Evolutionary conservation across 2,329 filamentous ascomycete species (phyloP).

Genomic region (Claviceps sp.): DNA sequence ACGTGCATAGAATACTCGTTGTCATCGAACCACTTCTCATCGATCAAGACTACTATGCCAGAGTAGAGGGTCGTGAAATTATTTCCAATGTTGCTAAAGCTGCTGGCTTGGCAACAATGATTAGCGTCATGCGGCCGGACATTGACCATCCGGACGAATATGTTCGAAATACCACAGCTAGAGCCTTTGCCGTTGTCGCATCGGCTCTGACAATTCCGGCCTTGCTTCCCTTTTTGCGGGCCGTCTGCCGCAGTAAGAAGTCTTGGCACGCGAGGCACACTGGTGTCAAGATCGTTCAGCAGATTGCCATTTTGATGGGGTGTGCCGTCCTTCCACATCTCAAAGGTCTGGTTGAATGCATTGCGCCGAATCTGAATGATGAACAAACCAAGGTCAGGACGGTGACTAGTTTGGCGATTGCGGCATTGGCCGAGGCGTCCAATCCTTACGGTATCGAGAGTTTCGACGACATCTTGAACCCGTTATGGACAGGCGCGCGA

Average conservation of each 20-base stretch:
- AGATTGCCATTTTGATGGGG: slow-evolving; percentile 97
- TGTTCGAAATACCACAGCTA: slow-evolving; percentile 90
- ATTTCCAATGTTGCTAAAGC: slow-evolving; percentile 97
- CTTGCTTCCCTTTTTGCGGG: slow-evolving; percentile 83
- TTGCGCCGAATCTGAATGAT: slow-evolving; percentile 88
- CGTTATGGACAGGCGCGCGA: slow-evolving; percentile 88
- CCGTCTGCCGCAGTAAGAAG: slow-evolving; percentile 95
- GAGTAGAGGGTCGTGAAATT: slow-evolving; percentile 95
- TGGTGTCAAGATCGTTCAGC: slow-evolving; percentile 97
- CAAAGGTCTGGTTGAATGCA: slow-evolving; percentile 92
- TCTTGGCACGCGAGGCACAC: slow-evolving; percentile 98
- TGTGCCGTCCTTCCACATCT: slow-evolving; percentile 91
- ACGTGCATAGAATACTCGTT: slow-evolving; percentile 95
- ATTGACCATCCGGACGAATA: slow-evolving; percentile 98
- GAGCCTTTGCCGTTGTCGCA: slow-evolving; percentile 93
- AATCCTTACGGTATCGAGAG: slow-evolving; percentile 99
- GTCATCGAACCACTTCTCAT: slow-evolving; percentile 98
- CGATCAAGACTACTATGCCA: slow-evolving; percentile 97
- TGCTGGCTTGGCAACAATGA: slow-evolving; percentile 95
- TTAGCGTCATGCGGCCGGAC: slow-evolving; percentile 97
- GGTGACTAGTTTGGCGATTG: slow-evolving; percentile 88
- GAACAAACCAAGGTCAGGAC: slow-evolving; percentile 97
- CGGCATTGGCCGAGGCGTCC: slow-evolving; percentile 86
- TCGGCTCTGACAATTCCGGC: slow-evolving; percentile 93
- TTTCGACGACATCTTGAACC: slow-evolving; percentile 95